Base-by-base conservation (phyloP, 2,329 filamentous ascomycete species). In the Coccinonectria pachysandricola region DNA sequence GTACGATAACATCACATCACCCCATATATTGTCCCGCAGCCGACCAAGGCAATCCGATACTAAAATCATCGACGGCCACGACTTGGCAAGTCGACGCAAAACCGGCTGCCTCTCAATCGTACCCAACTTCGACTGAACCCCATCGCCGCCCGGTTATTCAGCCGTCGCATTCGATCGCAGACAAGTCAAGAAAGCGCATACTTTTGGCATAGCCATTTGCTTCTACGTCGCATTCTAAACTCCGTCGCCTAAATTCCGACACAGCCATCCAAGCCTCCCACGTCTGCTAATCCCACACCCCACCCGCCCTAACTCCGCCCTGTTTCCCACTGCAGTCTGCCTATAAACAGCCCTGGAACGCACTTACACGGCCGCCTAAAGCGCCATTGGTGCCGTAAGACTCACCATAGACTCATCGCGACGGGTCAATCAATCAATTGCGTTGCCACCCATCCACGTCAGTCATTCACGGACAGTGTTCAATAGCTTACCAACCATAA, bases 401-500 rank as follows among this genome's bases (percentile, higher is more conserved):
- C 11, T 13, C 12, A 19, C 13, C 15, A 18, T 31, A 31, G 28
- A 25, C 26, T 28, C 25, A 31, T 27, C 23, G 24, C 24, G 32
- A 23, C 13, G n/a, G 21, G 12, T 23, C 42, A 42, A 45, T 42
- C 30, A 23, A 31, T 19, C 27, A 25, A 36, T 36, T 36, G 41
- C 39, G 38, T 42, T 36, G 39, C 37, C 30, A 24, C 12, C 25
- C 24, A 15, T 19, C 24, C 25, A 31, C 34, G 26, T 31, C 32
- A 27, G 27, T 32, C 28, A 31, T 32, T 38, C n/a, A n/a, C n/a
- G n/a, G n/a, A n/a, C n/a, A n/a, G n/a, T n/a, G n/a, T n/a, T n/a
- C 29, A 23, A 44, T 46, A 48, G 53, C 53, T 56, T 52, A 56
- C 53, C 56, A 56, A 56, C 50, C 50, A 37, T 25, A 33, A 20